Conservation (phyloP, 495 filamentous ascomycete genomes). For the Daldinia bambusicola region DNA sequence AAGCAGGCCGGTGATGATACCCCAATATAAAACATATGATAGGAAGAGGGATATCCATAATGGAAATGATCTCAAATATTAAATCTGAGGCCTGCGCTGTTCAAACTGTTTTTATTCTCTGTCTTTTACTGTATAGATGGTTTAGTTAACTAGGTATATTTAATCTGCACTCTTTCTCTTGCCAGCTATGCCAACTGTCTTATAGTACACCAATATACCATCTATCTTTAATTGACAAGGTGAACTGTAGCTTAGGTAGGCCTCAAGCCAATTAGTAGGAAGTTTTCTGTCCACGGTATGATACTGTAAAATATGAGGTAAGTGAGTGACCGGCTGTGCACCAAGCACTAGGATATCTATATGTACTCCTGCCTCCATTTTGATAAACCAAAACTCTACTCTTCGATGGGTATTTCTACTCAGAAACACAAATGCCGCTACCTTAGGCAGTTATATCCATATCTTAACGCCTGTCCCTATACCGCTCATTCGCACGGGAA, state of each 20-base stretch:
- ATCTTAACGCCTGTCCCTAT: not conserved
- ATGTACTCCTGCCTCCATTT: not conserved
- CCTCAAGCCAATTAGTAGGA: not conserved
- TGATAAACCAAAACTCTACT: not conserved
- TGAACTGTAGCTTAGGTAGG: not conserved
- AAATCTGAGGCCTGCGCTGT: slow-evolving; percentile 63
- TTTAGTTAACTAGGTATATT: not conserved
- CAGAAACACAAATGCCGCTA: slow-evolving; percentile 11
- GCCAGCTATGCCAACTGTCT: not conserved
- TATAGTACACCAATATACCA: not conserved
- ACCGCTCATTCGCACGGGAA: not conserved
- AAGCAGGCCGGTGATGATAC: slow-evolving; percentile 67
- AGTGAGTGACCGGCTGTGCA: not conserved
- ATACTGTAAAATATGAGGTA: not conserved
- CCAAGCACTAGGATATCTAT: not conserved
- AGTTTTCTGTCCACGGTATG: not conserved
- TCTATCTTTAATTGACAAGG: not conserved
- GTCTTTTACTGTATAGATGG: not conserved
- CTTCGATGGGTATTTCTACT: slow-evolving; percentile 33
- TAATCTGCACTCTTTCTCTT: not conserved
- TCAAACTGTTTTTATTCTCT: not conserved
- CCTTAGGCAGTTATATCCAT: slow-evolving; percentile 24
- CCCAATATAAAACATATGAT: slow-evolving; percentile 60
- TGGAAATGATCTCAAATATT: slow-evolving; percentile 66
- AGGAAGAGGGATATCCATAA: slow-evolving; percentile 67